phyloP scores from a whole-genome alignment of 2,329 filamentous ascomycete species.

The Alternaria burnsii region DNA sequence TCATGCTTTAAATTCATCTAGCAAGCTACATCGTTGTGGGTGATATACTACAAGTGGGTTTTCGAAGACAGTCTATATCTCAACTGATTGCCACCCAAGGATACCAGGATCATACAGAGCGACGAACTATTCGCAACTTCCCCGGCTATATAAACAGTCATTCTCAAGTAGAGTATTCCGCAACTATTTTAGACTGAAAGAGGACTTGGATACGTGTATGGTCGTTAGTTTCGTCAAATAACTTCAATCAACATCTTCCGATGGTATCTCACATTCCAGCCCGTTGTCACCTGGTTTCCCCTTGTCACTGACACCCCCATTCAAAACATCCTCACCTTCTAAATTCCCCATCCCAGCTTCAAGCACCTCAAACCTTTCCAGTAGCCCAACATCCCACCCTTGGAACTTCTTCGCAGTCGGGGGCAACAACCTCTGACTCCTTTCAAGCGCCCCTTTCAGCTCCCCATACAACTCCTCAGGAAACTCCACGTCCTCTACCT shows the following conservation, averaged over 20 bases:
- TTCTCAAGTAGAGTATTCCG: neutral
- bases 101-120: neutral
- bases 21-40: neutral
- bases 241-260: constrained; percentile 12
- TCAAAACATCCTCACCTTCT: neutral
- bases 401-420: constrained; percentile 65
- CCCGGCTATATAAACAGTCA: neutral
- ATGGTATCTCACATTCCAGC: constrained; percentile 1
- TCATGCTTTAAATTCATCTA: neutral
- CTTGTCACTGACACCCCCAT: neutral
- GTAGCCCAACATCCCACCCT: constrained; percentile 72
- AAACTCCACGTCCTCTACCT: constrained; percentile 62
- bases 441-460: constrained; percentile 56
- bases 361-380: constrained; percentile 61
- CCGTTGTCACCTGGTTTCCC: neutral
- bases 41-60: no score
- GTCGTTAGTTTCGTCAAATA: neutral
- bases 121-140: neutral
- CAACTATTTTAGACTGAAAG: neutral
- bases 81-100: no score
- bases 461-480: constrained; percentile 60
- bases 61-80: no score
- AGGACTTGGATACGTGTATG: neutral
- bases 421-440: constrained; percentile 64
- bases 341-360: constrained; percentile 18